A percentile compares a stretch with the other conserved stretches of the same genome.
Evolutionary conservation across 2,329 filamentous ascomycete genomes (phyloP).

Genomic region (Colletotrichum falcatum): DNA sequence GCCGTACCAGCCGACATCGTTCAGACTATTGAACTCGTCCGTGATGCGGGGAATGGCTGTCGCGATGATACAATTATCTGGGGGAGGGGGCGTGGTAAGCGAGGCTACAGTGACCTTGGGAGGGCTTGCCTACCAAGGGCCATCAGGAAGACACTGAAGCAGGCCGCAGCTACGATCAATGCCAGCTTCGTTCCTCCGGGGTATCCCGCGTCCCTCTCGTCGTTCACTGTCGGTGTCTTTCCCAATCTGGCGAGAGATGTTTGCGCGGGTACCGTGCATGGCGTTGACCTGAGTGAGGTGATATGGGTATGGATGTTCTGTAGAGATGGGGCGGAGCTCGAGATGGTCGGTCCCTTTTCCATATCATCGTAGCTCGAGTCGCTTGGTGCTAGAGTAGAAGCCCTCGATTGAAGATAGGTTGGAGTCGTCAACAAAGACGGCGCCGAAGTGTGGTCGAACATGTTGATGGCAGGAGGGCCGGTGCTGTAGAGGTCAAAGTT

Average conservation of each 20-base stretch:
- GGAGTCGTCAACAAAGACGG: not conserved
- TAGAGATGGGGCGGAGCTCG: conserved; percentile 27
- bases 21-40: conserved; percentile 56
- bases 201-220: conserved; percentile 9
- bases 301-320: conserved; percentile 3
- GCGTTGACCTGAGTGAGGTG: not conserved
- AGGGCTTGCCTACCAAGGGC: conserved; percentile 49
- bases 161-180: conserved; percentile 54
- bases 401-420: conserved; percentile 1
- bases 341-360: conserved; percentile 24
- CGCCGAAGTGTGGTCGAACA: conserved; percentile 19
- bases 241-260: not conserved
- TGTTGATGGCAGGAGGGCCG: not conserved
- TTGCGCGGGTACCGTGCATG: not conserved
- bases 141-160: conserved; percentile 56
- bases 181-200: conserved; percentile 45
- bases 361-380: conserved; percentile 23
- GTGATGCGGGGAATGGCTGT: conserved; percentile 60
- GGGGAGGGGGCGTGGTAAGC: not conserved
- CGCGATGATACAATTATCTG: conserved; percentile 56
- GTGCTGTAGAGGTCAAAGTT: not conserved
- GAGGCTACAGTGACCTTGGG: not conserved
- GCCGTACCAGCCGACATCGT: conserved; percentile 64
- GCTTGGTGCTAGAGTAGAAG: conserved; percentile 22
- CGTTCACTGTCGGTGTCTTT: not conserved